A percentile compares a stretch with the other conserved stretches of the same genome.
These are phyloP conservation scores for Violaceomyces palustris DNA, from an alignment of 1,284 basidiomycete genomes.

Conservation along the genomic window DNA sequence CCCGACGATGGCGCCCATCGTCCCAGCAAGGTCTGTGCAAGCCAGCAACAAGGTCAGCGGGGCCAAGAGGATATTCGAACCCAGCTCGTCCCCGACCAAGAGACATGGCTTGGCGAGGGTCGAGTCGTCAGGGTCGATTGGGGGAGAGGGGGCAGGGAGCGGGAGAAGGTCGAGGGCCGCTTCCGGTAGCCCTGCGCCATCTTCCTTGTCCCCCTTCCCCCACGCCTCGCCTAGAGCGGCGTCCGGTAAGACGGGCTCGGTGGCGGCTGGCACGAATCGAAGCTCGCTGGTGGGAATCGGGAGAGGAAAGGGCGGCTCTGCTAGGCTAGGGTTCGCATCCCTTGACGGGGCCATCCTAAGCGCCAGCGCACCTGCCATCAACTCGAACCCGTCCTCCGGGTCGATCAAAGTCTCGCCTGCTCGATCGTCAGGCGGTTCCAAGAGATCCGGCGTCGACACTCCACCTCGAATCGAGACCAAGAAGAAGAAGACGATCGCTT, in stretches of 20 bases:
- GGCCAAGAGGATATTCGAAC: background rate
- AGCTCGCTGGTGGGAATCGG: background rate
- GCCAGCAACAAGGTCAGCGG: background rate
- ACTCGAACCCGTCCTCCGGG: too few species aligned
- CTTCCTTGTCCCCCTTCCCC: slow-evolving; percentile 46
- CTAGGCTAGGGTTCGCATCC: slow-evolving; percentile 6
- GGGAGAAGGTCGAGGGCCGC: slow-evolving; percentile 16
- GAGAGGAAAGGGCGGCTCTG: slow-evolving; percentile 1
- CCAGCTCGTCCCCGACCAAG: slow-evolving; percentile 28
- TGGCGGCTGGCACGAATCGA: slow-evolving; percentile 3
- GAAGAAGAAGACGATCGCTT: too few species aligned
- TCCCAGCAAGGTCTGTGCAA: background rate
- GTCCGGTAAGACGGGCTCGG: slow-evolving; percentile 13
- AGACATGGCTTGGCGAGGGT: slow-evolving; percentile 31
- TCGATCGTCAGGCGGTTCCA: too few species aligned
- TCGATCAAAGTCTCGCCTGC: too few species aligned
- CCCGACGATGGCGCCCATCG: background rate
- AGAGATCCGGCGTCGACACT: too few species aligned
- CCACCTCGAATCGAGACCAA: too few species aligned
- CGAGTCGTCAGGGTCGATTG: slow-evolving; percentile 25
- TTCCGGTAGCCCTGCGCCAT: slow-evolving; percentile 45
- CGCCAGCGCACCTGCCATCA: slow-evolving; percentile 39
- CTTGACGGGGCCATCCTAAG: slow-evolving; percentile 39
- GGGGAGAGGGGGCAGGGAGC: slow-evolving; percentile 9
- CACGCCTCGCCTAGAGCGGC: slow-evolving; percentile 32